Conservation (phyloP, 345 rosid species). For the Camelina neglecta region DNA sequence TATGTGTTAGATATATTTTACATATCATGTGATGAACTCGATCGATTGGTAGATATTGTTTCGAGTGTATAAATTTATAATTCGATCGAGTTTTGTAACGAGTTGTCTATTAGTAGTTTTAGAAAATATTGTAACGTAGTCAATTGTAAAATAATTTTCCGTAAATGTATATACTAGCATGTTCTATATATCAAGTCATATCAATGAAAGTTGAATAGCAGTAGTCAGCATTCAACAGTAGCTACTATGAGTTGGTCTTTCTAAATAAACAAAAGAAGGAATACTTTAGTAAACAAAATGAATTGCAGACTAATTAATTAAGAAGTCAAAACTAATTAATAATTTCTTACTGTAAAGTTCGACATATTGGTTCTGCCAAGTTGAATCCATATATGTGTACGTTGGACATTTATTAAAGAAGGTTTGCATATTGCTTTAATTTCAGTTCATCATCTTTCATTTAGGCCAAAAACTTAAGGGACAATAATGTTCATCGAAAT, state of each 20-base stretch:
- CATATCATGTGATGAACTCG: background rate
- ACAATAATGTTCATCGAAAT: slow-evolving; percentile 13
- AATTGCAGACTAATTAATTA: background rate
- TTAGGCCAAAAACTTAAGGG: slow-evolving; percentile 5
- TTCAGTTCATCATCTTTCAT: background rate
- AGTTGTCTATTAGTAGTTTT: background rate
- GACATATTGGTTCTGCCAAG: background rate
- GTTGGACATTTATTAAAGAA: background rate
- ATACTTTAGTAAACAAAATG: background rate
- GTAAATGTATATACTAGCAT: background rate
- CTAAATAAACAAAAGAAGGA: background rate
- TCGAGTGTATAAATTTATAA: background rate
- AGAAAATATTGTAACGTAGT: background rate
- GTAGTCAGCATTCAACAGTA: background rate
- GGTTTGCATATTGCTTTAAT: background rate
- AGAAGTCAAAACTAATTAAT: background rate
- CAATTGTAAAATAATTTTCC: background rate
- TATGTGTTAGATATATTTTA: background rate
- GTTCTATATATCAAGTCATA: background rate
- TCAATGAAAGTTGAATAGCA: background rate
- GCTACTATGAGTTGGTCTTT: background rate
- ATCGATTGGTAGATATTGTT: background rate
- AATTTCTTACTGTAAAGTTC: background rate
- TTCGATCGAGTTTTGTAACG: background rate
- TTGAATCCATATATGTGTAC: background rate